These are phyloP conservation scores for Parmales sp. DNA, from an alignment of 108 stramenopile genomes.

Conservation along the genomic window DNA sequence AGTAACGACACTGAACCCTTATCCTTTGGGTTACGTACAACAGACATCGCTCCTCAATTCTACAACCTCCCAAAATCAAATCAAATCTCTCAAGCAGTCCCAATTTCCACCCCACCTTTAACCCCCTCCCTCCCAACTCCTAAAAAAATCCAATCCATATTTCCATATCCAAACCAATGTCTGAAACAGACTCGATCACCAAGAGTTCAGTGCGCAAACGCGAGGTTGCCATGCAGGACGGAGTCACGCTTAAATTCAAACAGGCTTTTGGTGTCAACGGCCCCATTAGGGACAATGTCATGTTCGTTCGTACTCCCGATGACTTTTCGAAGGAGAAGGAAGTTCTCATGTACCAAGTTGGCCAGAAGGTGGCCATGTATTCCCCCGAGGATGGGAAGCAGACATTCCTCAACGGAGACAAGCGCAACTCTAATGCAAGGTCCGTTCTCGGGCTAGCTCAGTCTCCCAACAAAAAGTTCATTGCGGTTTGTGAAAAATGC, in stretches of 20 bases:
- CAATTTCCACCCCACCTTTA: too few species aligned
- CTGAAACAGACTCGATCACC: too few species aligned
- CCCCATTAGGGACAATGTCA: conserved; percentile 24
- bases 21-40: too few species aligned
- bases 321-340: conserved; percentile 16
- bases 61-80: too few species aligned
- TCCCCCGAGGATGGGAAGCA: conserved; percentile 23
- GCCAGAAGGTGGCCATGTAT: conserved; percentile 23
- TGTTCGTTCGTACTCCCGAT: conserved; percentile 22
- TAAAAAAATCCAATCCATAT: too few species aligned
- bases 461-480: conserved; percentile 21
- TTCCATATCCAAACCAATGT: too few species aligned
- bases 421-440: conserved; percentile 22
- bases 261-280: conserved; percentile 28
- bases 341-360: conserved; percentile 21
- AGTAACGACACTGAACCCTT: too few species aligned
- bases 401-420: conserved; percentile 15
- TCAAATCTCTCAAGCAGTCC: too few species aligned
- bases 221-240: too few species aligned
- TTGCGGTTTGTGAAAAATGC: conserved; percentile 34
- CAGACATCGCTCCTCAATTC: too few species aligned
- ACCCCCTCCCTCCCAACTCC: too few species aligned
- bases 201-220: too few species aligned
- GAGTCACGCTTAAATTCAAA: background rate
- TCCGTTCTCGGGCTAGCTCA: conserved; percentile 21